phyloP scores from a whole-genome alignment of 345 rosid genomes.

The Eucalyptus brandiana region DNA sequence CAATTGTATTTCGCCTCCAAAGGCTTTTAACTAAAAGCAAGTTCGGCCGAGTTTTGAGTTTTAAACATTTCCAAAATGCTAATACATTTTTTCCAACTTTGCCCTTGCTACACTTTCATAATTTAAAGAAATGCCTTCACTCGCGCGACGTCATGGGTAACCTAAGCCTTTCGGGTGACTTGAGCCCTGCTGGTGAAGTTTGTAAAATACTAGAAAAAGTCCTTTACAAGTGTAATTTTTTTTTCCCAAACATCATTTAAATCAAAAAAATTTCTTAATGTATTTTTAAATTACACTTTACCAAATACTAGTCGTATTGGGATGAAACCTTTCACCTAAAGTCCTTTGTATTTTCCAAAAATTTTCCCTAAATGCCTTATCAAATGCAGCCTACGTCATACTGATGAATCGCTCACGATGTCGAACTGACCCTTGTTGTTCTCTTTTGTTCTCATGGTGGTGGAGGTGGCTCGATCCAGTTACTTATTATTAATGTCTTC shows the following conservation, averaged over 20 bases:
- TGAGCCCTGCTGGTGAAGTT: background rate
- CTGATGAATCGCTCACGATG: background rate
- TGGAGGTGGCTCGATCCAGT: background rate
- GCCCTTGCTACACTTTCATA: background rate
- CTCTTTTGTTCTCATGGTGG: background rate
- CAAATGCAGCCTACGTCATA: background rate
- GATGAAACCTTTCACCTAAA: background rate
- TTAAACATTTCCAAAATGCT: too few relatives aligned
- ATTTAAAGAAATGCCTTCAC: background rate
- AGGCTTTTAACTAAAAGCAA: too few relatives aligned
- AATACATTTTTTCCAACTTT: background rate
- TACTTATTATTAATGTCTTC: background rate
- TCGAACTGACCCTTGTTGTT: background rate
- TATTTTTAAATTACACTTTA: too few relatives aligned
- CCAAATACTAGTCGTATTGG: too few relatives aligned
- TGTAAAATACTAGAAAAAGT: background rate
- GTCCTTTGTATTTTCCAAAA: background rate
- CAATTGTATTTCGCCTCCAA: background rate
- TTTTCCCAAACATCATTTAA: background rate
- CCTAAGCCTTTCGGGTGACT: background rate
- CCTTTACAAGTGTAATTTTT: too few relatives aligned
- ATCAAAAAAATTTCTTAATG: too few relatives aligned
- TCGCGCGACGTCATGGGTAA: fast-evolving
- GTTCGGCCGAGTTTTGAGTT: background rate
- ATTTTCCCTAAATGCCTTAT: background rate